phyloP scores from a whole-genome alignment of 1,139 yeast species.

The Saccharomyces pastorianus region DNA sequence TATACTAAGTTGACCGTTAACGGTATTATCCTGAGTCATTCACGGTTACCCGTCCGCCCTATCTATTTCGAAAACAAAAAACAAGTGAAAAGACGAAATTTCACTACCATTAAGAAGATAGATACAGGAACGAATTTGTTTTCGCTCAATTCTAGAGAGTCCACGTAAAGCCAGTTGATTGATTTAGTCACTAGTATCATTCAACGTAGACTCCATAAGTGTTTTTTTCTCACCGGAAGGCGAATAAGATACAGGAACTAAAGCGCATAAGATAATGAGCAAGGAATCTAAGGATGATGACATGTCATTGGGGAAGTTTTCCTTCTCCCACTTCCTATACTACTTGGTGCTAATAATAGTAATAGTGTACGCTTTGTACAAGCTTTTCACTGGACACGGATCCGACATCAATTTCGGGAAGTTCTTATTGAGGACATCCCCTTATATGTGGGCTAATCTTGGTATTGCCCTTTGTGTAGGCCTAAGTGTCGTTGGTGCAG shows the following conservation, averaged over 20 bases:
- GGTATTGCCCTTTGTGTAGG: slow-evolving; percentile 95
- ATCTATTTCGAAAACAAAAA: background rate
- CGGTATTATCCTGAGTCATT: background rate
- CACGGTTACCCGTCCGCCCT: background rate
- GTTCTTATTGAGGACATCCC: slow-evolving; percentile 77
- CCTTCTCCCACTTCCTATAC: slow-evolving; percentile 12
- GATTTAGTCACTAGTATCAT: background rate
- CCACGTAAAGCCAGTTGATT: background rate
- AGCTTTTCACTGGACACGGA: slow-evolving; percentile 87
- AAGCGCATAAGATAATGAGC: slow-evolving; percentile 2
- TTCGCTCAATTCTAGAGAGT: background rate
- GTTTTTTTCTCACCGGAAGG: slow-evolving; percentile 1
- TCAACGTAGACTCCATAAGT: background rate
- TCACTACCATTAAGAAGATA: background rate
- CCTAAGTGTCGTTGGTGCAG: slow-evolving; percentile 92
- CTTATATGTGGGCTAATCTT: slow-evolving; percentile 92
- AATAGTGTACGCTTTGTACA: slow-evolving; percentile 38
- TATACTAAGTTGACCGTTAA: background rate
- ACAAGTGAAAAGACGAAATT: background rate
- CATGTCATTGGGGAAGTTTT: slow-evolving; percentile 10
- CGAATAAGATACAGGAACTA: background rate
- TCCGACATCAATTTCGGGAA: slow-evolving; percentile 85
- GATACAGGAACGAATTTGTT: background rate
- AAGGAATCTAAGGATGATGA: slow-evolving; percentile 12
- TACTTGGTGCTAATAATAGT: slow-evolving; percentile 19